Evolutionary conservation across 2,329 filamentous ascomycete genomes (phyloP), one percentile per base, ranked within the genome.

Genomic region (Clonostachys byssicola): DNA sequence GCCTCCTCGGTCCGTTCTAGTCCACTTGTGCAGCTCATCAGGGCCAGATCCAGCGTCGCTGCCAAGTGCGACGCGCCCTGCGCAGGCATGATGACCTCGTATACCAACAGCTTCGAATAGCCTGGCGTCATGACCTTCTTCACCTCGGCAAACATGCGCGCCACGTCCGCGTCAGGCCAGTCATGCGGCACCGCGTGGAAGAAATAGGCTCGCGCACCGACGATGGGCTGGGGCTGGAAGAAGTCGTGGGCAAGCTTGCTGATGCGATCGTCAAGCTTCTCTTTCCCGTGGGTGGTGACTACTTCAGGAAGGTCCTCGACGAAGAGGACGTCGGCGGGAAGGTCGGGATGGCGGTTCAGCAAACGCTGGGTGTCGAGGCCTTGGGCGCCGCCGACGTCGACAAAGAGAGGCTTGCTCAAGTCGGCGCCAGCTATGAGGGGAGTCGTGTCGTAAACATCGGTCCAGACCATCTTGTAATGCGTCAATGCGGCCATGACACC

Each of bases 221-320:
- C 50, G 10, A 60, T 49, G 13, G 57, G 56, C 44, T 56, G 54
- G 3, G 53, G 50, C 40, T 43, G 42, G 48, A 56, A 58, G 44
- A 61, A 58, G 49, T 59, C 54, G 34, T 60, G 50, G 8, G 47
- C 50, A 47, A 56, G 49, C 20, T 44, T 46, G 10, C 36, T 46
- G 44, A 55, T 54, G 40, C 50, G 50, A 4, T 46, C 43, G 39
- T 52, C 51, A 3, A 57, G 46, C 30, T 53, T 55, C 42, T 45
- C 54, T 34, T 58, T 49, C 39, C 47, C 34, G 38, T 48, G 47
- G 5, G 42, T 39, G 18, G 62, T 59, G 42, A 71, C 60, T 2
- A 67, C 58, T 34, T 67, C 61, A 2, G 65, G 65, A 2, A 65
- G 58, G 48, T 71, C 68, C 42, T 71, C 64, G 23, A 72, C 50